phyloP scores from a whole-genome alignment of 768 basidiomycete genomes.

The Macrolepiota fuliginosa region DNA sequence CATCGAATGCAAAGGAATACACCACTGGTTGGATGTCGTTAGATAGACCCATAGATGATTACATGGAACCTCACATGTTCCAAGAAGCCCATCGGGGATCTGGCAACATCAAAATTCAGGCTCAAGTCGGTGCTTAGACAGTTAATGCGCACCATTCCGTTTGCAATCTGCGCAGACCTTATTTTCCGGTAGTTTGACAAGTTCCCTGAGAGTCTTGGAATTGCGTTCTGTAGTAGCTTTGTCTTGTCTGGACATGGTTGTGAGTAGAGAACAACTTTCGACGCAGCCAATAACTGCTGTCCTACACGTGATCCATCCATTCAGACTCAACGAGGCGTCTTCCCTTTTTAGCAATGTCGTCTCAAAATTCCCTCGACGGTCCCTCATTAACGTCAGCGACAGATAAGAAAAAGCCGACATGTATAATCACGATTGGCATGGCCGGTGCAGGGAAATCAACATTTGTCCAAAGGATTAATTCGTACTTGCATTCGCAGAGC shows the following conservation, averaged over 20 bases:
- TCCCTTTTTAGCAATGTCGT: neutral
- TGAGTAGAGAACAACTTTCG: neutral
- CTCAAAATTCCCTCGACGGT: neutral
- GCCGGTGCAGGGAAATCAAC: constrained; percentile 98
- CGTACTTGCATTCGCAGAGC: constrained; percentile 74
- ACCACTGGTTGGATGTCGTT: constrained; percentile 47
- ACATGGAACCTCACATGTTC: constrained; percentile 66
- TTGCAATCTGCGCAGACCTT: constrained; percentile 97
- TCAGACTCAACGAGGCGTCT: neutral
- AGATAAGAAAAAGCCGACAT: constrained; percentile 61
- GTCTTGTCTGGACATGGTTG: constrained; percentile 62
- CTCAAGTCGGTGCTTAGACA: neutral
- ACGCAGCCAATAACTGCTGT: neutral
- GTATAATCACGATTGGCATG: constrained; percentile 93
- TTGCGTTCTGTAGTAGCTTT: constrained; percentile 83
- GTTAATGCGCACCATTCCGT: constrained; percentile 70
- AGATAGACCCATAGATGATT: neutral
- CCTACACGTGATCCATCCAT: neutral
- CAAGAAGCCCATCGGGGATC: constrained; percentile 98
- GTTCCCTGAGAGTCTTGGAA: constrained; percentile 74
- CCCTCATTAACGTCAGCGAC: constrained; percentile 11
- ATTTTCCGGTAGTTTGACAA: constrained; percentile 88
- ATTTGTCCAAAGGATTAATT: constrained; percentile 92
- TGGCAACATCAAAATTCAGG: constrained; percentile 26
- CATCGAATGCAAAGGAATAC: constrained; percentile 96